A percentile compares a stretch with the other conserved stretches of the same genome.
These are phyloP conservation scores for Suhomyces bribrorum DNA, from an alignment of 1,139 yeast genomes.

Conservation along the genomic window DNA sequence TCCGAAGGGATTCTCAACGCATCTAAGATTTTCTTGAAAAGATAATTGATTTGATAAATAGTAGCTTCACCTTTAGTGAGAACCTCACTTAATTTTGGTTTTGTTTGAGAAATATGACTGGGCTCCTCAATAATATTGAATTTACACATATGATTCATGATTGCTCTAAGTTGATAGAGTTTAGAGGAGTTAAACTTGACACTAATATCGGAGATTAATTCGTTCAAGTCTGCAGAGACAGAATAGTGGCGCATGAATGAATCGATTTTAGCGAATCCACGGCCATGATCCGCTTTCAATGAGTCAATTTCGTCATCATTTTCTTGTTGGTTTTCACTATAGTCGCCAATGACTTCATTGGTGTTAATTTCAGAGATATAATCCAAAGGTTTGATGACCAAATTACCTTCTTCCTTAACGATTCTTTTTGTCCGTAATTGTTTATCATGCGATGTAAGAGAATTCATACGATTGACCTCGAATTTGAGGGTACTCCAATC, in stretches of 20 bases:
- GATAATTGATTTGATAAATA: slow-evolving; percentile 72
- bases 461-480: slow-evolving; percentile 74
- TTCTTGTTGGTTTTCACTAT: slow-evolving; percentile 14
- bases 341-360: slow-evolving; percentile 37
- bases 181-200: slow-evolving; percentile 41
- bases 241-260: slow-evolving; percentile 35
- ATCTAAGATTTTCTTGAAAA: slow-evolving; percentile 72
- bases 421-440: slow-evolving; percentile 68
- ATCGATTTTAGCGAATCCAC: slow-evolving; percentile 29
- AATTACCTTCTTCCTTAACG: slow-evolving; percentile 63
- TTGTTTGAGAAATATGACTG: slow-evolving; percentile 38
- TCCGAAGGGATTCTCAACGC: slow-evolving; percentile 73
- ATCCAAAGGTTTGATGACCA: slow-evolving; percentile 71
- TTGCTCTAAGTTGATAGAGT: slow-evolving; percentile 39
- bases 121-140: slow-evolving; percentile 42
- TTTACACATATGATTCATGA: slow-evolving; percentile 43
- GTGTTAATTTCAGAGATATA: slow-evolving; percentile 53
- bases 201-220: slow-evolving; percentile 47
- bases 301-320: slow-evolving; percentile 21
- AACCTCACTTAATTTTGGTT: slow-evolving; percentile 44
- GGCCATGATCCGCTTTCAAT: slow-evolving; percentile 9
- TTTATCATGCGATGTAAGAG: slow-evolving; percentile 70
- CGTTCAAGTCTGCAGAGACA: slow-evolving; percentile 38
- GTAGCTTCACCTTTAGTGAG: slow-evolving; percentile 47
- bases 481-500: slow-evolving; percentile 46